Evolutionary conservation across 441 rosid genomes (phyloP), one percentile per base, ranked within the genome.

Genomic region (Isatis lusitanica): DNA sequence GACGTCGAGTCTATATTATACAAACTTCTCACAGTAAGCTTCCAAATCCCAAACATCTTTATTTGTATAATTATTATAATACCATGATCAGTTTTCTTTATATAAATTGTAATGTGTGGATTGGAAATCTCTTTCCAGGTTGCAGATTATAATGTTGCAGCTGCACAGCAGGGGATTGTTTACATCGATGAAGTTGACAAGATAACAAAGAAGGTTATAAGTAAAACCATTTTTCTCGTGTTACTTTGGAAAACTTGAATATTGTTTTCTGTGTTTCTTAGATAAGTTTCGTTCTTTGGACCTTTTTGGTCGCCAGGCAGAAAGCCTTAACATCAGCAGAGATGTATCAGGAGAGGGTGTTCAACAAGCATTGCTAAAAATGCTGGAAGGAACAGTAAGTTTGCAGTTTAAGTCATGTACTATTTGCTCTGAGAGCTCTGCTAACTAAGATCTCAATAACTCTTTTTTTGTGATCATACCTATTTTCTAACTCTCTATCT

Each of bases 261-360:
- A 10, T 63, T 26, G 7, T 67, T 42, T 40, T 47, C 7, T 46
- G 17, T 61, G 2, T 40, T 46, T 76, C 58, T 63, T 40, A 7
- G 15, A 47, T 48, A 4, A 43, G 26, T 16, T 40, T 43, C 52
- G 24, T 52, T 68, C 31, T 70, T 64, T 57, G 70, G 5, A 66
- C 50, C 33, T 69, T 79, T 56, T 83, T 36, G 52, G 46, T 71
- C 58, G 59, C 81, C 85, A 95, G 98, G 94, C 99, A 33, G 99
- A 95, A 83, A 93, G 97, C 80, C 87, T 86, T 79, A 95, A 93
- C 80, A 88, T 95, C 26, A 91, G 98, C 79, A 90, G 98, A 84
- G 99, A 95, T 90, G 99, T 95, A 43, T 92, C 98, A 30, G 98
- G 99, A 63, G 99, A 94, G 82, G 98, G 98, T 73, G 99, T 94